Conservation (phyloP, 331 rosid species). For the Rhamnella rubrinervis region DNA sequence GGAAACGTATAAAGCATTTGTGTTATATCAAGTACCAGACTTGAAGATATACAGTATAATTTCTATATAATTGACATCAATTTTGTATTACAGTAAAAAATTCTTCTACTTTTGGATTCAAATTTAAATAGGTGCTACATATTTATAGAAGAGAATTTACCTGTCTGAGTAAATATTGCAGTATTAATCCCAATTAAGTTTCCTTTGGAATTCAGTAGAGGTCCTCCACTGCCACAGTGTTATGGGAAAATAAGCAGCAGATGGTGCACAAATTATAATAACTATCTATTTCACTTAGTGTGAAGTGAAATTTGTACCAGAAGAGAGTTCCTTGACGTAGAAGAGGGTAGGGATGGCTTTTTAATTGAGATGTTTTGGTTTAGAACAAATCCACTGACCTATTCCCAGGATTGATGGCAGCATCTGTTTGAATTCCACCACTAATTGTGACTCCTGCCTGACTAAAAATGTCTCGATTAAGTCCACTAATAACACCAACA, state of each 20-base stretch:
- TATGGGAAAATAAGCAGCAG: slow-evolving; percentile 30
- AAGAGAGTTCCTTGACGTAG: not conserved
- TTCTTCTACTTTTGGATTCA: not conserved
- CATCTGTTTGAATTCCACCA: slow-evolving; percentile 97
- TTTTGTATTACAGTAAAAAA: not conserved
- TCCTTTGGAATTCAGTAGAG: slow-evolving; percentile 87
- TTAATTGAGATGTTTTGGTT: not conserved
- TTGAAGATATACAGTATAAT: not conserved
- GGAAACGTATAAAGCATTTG: not conserved
- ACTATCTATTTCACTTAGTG: not conserved
- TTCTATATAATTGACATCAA: not conserved
- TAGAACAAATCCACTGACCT: slow-evolving; percentile 45
- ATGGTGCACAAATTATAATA: not conserved
- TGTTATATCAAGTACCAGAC: slow-evolving; percentile 17
- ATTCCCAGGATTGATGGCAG: slow-evolving; percentile 96
- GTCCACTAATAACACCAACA: slow-evolving; percentile 91
- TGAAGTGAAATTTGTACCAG: not conserved
- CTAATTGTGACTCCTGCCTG: slow-evolving; percentile 93
- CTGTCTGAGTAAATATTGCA: slow-evolving; percentile 92
- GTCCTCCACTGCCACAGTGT: slow-evolving; percentile 80
- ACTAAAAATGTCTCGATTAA: slow-evolving; percentile 84
- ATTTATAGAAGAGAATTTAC: slow-evolving; percentile 22
- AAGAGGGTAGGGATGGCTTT: not conserved
- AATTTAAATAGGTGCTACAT: not conserved
- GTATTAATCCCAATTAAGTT: slow-evolving; percentile 84